Base-by-base conservation (phyloP, 164 flowering plant species). In the Nymphaea thermarum region DNA sequence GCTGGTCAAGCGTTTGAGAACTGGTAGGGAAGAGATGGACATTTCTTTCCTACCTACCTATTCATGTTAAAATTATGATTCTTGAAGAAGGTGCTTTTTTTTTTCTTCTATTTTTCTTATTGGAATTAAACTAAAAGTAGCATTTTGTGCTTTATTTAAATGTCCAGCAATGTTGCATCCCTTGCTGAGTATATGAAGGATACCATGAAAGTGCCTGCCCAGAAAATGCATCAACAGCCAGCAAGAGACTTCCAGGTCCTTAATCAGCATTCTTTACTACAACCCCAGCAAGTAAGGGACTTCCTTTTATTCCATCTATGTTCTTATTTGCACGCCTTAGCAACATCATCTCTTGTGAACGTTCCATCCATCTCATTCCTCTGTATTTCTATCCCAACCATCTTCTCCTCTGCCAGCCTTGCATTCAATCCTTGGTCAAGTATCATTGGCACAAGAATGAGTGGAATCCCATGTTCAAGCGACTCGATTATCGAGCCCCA, bases 401-500 rank as follows among this genome's bases (percentile, higher is more conserved):
- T 76, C 64, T 76, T 79, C 70, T 82, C 81, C n/a, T 67, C 81
- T 59, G 80, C 7, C 59, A 76, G 18, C 67, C 78, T 77, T 1
- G 83, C 77, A 55, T 75, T 74, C 67, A 80, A 44, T 6, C 71
- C 68, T 64, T 83, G 87, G 45, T 77, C 83, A 2, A 60, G 8
- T 0, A 74, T 63, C 45, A 72, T 45, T 4, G 82, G 78, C 64
- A 77, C 44, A 11, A 82, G 7, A 42, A 82, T 64, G 1, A 74
- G 75, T 7, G 71, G 16, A 11, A 76, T 82, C 43, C 85, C 87
- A 36, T 60, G 69, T 6, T 42, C 62, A 55, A 84, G 73, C 1
- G 76, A 65, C 70, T 80, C 82, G 3, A 75, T 73, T 0, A 72
- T 25, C 15, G 86, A 77, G 2, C 78, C 67, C 77, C 77, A 79